Percentiles rank a stretch among this genome's conserved stretches.
These are phyloP conservation scores for Rozella allomycis DNA, from an alignment of 371 early-diverging fungal species.

Conservation along the genomic window DNA sequence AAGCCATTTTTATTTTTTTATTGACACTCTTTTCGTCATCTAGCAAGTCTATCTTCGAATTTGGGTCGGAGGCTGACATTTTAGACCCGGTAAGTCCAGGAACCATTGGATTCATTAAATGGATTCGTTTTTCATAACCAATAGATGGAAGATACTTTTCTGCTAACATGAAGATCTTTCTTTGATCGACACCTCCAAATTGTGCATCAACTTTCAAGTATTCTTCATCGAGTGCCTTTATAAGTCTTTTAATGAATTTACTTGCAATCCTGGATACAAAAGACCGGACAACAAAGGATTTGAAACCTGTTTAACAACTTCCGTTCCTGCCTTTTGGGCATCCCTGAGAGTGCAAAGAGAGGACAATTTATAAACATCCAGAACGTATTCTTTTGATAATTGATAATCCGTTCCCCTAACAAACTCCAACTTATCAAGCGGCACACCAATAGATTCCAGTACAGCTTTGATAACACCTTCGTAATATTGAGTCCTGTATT, in stretches of 20 bases:
- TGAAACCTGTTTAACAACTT: constrained; percentile 98
- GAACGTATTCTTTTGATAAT: constrained; percentile 60
- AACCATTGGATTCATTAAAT: constrained; percentile 99
- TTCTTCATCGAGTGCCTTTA: constrained; percentile 98
- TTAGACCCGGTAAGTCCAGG: constrained; percentile 91
- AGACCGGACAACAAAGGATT: constrained; percentile 82
- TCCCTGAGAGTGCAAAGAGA: constrained; percentile 83
- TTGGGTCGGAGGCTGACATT: constrained; percentile 94
- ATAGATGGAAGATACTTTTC: constrained; percentile 87
- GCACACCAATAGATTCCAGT: constrained; percentile 69
- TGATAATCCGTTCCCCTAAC: constrained; percentile 83
- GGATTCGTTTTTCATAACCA: constrained; percentile 93
- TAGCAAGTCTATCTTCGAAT: constrained; percentile 94
- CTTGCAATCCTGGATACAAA: constrained; percentile 97
- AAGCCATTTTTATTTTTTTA: constrained; percentile 89
- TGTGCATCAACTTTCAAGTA: constrained; percentile 94
- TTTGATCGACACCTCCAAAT: constrained; percentile 99
- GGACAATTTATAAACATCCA: constrained; percentile 83
- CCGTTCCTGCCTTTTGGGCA: constrained; percentile 97
- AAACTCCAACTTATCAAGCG: constrained; percentile 78
- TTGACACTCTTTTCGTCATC: constrained; percentile 65
- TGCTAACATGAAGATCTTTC: constrained; percentile 98
- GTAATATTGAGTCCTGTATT: constrained; percentile 83
- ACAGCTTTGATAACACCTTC: constrained; percentile 77
- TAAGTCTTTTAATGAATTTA: no score